These are phyloP conservation scores for Elongisporangium anandrum DNA, from an alignment of 352 stramenopile genomes.

Conservation along the genomic window DNA sequence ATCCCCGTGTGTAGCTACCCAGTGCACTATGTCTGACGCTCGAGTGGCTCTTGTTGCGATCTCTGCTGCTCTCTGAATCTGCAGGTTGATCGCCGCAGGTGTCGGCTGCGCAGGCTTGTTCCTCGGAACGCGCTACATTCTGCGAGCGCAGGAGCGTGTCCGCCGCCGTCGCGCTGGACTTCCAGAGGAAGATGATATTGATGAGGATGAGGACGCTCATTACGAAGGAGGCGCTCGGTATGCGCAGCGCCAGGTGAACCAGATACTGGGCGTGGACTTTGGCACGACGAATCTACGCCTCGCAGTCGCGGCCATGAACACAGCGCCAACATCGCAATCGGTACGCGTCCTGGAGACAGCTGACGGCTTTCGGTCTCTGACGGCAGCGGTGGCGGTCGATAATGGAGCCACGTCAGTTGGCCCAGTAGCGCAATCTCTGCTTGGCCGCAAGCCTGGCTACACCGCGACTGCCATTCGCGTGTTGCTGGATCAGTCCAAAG, in stretches of 20 bases:
- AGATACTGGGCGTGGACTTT: conserved; percentile 55
- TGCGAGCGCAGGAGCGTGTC: conserved; percentile 57
- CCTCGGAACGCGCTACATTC: conserved; percentile 48
- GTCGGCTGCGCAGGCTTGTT: conserved; percentile 41
- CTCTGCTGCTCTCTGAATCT: too few species aligned
- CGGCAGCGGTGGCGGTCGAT: conserved; percentile 53
- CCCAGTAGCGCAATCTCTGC: conserved; percentile 36
- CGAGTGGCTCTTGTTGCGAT: background rate
- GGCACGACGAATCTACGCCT: conserved; percentile 52
- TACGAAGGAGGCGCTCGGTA: background rate
- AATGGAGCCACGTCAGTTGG: conserved; percentile 53
- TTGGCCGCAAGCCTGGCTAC: conserved; percentile 51
- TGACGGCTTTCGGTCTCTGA: conserved; percentile 46
- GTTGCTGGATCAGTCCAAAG: conserved; percentile 22
- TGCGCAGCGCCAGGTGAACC: conserved; percentile 11
- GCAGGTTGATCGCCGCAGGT: conserved; percentile 35
- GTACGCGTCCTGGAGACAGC: conserved; percentile 53
- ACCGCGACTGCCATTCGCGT: conserved; percentile 49
- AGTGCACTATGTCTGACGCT: background rate
- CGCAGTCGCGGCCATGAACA: conserved; percentile 18
- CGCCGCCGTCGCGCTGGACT: conserved; percentile 34
- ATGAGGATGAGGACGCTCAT: conserved; percentile 6
- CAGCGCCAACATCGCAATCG: background rate
- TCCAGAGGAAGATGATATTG: conserved; percentile 34
- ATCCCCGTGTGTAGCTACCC: background rate